These are phyloP conservation scores for Lasiosphaeria ovina DNA, from an alignment of 495 filamentous ascomycete genomes.

Conservation along the genomic window DNA sequence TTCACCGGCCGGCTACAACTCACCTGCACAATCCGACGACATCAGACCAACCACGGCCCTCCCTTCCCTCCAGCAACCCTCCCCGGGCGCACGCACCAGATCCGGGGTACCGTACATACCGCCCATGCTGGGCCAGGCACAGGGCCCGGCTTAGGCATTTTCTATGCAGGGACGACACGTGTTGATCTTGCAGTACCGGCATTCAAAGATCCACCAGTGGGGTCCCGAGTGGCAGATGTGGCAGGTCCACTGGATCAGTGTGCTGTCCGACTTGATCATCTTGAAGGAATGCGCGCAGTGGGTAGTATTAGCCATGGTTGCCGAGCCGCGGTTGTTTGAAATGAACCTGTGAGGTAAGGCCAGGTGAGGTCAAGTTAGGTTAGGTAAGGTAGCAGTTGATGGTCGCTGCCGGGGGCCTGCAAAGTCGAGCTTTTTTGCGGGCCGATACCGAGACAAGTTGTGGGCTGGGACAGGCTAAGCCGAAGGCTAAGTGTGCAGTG, in stretches of 20 bases:
- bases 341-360: not conserved
- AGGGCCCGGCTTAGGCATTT: slow-evolving; percentile 44
- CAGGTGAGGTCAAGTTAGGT: no score
- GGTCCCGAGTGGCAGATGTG: slow-evolving; percentile 73
- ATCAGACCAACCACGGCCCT: slow-evolving; percentile 8
- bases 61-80: slow-evolving; percentile 3
- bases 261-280: slow-evolving; percentile 75
- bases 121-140: slow-evolving; percentile 10
- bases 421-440: slow-evolving; percentile 6
- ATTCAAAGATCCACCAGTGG: slow-evolving; percentile 82
- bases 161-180: slow-evolving; percentile 65
- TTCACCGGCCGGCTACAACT: slow-evolving; percentile 17
- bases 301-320: slow-evolving; percentile 59
- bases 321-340: not conserved
- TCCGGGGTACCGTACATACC: slow-evolving; percentile 10
- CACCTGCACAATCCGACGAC: slow-evolving; percentile 16
- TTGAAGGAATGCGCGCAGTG: slow-evolving; percentile 69
- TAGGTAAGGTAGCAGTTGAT: not conserved
- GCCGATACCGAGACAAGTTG: slow-evolving; percentile 4
- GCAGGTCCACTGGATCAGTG: slow-evolving; percentile 74
- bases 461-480: not conserved
- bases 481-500: not conserved
- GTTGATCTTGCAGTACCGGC: slow-evolving; percentile 74
- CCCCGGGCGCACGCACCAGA: slow-evolving; percentile 6
- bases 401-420: not conserved